Evolutionary conservation across 768 basidiomycete species (phyloP), one percentile per base, ranked within the genome.

Genomic region (Amanita pseudoporphyria): DNA sequence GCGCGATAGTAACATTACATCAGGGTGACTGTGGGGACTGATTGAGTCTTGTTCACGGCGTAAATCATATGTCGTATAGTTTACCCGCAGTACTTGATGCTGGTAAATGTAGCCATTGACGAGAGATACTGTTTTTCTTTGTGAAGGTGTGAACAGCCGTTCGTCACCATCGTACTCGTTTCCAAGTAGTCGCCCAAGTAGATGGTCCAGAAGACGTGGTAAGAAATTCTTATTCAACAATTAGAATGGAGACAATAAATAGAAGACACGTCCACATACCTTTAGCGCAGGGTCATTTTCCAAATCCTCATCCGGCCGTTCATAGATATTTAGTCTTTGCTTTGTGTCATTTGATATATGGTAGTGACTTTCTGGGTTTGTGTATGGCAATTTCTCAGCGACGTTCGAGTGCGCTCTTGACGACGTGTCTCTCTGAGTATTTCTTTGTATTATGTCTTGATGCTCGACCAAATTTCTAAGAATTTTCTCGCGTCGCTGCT

Each of bases 31-130:
- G 0, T 54, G 19, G 1, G 66, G 60, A 22, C 72, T 71, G 28
- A 76, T 50, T 0, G 61, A 52, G 50, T 78, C 73, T 52, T 73
- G 69, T 1, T 53, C 53, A 0, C 68, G 60, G 19, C 63, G 64
- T 10, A 69, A 38, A 54, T 76, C 68, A 55, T 74, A 76, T 1
- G 67, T 69, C 0, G 67, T 72, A 52, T 69, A 71, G 54, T 70
- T 68, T 42, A 72, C 42, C 0, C 61, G 61, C 3, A 70, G 16
- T 2, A 58, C 56, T 36, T 61, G 58, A 55, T 69, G 66, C 9
- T 3, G 18, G 44, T 53, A 70, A 12, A 66, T 55, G 6, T 14
- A 5, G 28, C 28, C n/a, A 6, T 12, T n/a, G 3, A 1, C 5
- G 5, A 43, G 5, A 4, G 28, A n/a, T 2, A 43, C 41, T 28